Conservation (phyloP, 768 basidiomycete genomes). For the Suillus clintonianus region DNA sequence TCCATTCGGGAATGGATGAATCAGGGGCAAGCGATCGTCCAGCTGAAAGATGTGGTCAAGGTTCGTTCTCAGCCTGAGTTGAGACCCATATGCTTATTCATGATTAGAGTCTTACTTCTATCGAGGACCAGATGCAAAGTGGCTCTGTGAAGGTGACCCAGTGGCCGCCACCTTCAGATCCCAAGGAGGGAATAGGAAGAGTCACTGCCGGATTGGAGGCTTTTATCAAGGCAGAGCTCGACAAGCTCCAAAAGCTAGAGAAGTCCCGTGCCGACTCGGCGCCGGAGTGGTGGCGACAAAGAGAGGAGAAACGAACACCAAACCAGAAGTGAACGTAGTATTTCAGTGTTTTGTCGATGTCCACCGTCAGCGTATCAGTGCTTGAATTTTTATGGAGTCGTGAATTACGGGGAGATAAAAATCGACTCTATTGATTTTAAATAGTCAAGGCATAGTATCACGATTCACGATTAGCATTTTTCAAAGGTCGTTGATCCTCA, state of each 20-base stretch:
- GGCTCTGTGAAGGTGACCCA: slow-evolving; percentile 8
- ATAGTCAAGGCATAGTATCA: no score
- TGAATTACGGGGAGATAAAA: neutral
- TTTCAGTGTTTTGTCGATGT: neutral
- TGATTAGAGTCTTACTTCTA: slow-evolving; percentile 17
- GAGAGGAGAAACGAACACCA: slow-evolving; percentile 23
- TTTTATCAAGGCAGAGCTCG: slow-evolving; percentile 25
- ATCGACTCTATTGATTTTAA: no score
- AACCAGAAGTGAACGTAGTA: neutral
- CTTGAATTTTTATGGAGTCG: neutral
- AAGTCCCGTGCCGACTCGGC: slow-evolving; percentile 21
- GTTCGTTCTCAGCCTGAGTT: slow-evolving; percentile 13
- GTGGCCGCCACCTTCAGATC: slow-evolving; percentile 10
- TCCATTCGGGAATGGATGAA: slow-evolving; percentile 39
- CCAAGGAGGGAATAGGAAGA: slow-evolving; percentile 8
- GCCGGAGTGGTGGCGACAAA: slow-evolving; percentile 34
- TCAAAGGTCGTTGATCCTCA: no score
- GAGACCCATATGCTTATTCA: neutral
- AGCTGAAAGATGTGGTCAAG: slow-evolving; percentile 29
- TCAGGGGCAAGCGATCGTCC: slow-evolving; percentile 28
- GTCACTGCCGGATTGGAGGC: slow-evolving; percentile 21
- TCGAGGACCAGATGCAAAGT: slow-evolving; percentile 13
- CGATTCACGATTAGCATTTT: no score
- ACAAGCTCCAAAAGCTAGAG: slow-evolving; percentile 21
- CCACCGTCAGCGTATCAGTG: neutral